phyloP scores from a whole-genome alignment of 192 early-diverging fungal species.

The Linnemannia exigua region DNA sequence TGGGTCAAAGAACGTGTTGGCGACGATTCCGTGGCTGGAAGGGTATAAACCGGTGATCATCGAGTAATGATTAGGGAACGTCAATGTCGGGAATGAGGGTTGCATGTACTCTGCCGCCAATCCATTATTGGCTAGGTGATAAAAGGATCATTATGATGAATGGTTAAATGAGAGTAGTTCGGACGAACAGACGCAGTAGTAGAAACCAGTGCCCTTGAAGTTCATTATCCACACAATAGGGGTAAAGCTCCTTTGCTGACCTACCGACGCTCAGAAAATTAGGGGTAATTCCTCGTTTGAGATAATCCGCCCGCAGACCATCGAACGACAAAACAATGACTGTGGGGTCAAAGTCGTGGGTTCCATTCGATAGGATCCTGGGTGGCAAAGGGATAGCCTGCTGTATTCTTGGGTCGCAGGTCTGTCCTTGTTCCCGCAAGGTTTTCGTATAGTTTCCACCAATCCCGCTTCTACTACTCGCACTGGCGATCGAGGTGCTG shows the following conservation, averaged over 20 bases:
- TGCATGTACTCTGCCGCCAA: conserved; percentile 72
- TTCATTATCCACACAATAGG: neutral
- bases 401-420: conserved; percentile 21
- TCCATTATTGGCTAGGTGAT: conserved; percentile 57
- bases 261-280: conserved; percentile 70
- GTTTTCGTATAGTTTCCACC: neutral
- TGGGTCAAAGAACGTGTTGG: conserved; percentile 86
- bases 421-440: neutral
- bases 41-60: conserved; percentile 95
- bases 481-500: no score
- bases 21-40: conserved; percentile 92
- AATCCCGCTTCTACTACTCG: neutral
- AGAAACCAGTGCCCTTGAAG: neutral
- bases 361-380: conserved; percentile 67
- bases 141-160: neutral
- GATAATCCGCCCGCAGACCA: conserved; percentile 89
- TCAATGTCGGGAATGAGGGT: conserved; percentile 82
- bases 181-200: neutral
- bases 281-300: conserved; percentile 81
- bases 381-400: conserved; percentile 20
- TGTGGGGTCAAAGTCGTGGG: conserved; percentile 74
- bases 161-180: neutral
- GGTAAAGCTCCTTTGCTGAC: neutral
- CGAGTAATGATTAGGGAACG: conserved; percentile 96
- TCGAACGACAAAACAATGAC: conserved; percentile 91